These are phyloP conservation scores for Ilex asprella DNA, from an alignment of 257 asterid species.

Conservation along the genomic window DNA sequence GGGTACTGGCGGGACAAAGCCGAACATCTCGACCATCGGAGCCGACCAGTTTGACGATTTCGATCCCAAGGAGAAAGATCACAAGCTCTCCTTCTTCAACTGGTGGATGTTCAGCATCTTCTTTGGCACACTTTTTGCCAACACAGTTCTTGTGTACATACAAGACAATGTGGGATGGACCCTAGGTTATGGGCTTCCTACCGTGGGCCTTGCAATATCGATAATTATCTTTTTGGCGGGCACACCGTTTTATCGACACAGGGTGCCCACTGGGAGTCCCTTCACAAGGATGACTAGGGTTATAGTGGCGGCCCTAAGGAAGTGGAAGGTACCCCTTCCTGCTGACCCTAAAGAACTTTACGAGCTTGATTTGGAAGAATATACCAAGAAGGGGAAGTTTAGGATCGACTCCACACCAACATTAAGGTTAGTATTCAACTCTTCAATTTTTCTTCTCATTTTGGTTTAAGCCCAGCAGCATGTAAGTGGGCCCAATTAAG, in stretches of 20 bases:
- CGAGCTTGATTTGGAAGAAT: neutral
- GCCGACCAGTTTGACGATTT: too few species aligned
- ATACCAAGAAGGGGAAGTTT: neutral
- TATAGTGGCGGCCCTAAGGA: neutral
- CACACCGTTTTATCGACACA: neutral
- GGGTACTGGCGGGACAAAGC: too few species aligned
- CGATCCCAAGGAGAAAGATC: too few species aligned
- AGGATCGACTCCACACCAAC: too few species aligned
- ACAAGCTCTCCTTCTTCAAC: too few species aligned
- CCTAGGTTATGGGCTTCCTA: neutral
- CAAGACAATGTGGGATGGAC: neutral
- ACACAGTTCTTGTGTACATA: neutral
- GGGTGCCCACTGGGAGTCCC: neutral
- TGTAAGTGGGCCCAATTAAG: too few species aligned
- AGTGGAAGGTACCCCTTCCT: neutral
- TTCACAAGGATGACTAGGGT: neutral
- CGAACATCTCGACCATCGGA: too few species aligned
- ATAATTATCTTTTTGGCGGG: neutral
- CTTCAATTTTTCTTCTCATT: too few species aligned
- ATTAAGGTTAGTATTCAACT: too few species aligned
- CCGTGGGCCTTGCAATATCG: neutral
- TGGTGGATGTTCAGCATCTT: neutral
- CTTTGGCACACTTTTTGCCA: slow-evolving; percentile 1
- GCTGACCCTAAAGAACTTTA: neutral
- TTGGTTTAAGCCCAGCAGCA: too few species aligned